A percentile compares a stretch with the other conserved stretches of the same genome.
Conservation (phyloP, 2,329 filamentous ascomycete genomes). For the Colletotrichum spaethianum region DNA sequence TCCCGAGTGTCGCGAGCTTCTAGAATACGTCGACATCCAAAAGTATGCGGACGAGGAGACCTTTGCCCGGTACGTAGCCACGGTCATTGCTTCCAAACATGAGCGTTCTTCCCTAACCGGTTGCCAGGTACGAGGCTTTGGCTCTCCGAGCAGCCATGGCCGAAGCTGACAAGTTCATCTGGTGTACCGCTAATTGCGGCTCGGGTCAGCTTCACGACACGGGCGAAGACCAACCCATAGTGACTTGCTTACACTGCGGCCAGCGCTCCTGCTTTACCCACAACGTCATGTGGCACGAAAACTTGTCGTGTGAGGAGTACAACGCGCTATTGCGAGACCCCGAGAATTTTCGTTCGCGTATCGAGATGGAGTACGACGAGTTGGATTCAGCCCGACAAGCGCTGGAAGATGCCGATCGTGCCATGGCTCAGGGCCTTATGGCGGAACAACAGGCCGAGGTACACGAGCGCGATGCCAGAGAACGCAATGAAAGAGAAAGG, state of each 20-base stretch:
- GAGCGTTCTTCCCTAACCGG: neutral
- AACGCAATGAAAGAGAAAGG: conserved; percentile 45
- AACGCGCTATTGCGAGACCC: conserved; percentile 56
- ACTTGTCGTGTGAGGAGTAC: conserved; percentile 59
- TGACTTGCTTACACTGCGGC: conserved; percentile 56
- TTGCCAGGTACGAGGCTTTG: conserved; percentile 57
- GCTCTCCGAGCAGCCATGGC: conserved; percentile 59
- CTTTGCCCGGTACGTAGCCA: conserved; percentile 55
- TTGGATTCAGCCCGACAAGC: conserved; percentile 61
- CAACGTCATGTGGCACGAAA: conserved; percentile 58
- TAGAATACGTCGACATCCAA: conserved; percentile 62
- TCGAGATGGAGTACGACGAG: conserved; percentile 58
- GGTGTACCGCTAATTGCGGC: conserved; percentile 67
- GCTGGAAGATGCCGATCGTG: conserved; percentile 62
- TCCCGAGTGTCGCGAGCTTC: conserved; percentile 62
- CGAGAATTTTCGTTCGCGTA: conserved; percentile 54
- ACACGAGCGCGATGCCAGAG: conserved; percentile 44
- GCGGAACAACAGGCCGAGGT: conserved; percentile 50
- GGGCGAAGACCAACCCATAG: conserved; percentile 56
- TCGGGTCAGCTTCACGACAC: conserved; percentile 66
- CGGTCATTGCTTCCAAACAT: neutral
- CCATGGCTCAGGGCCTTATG: conserved; percentile 50
- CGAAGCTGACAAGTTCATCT: conserved; percentile 61
- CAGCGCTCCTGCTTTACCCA: conserved; percentile 61
- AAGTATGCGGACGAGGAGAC: conserved; percentile 59